Base-by-base conservation (phyloP, 306 rosid genomes). In the Acacia acuminata region DNA sequence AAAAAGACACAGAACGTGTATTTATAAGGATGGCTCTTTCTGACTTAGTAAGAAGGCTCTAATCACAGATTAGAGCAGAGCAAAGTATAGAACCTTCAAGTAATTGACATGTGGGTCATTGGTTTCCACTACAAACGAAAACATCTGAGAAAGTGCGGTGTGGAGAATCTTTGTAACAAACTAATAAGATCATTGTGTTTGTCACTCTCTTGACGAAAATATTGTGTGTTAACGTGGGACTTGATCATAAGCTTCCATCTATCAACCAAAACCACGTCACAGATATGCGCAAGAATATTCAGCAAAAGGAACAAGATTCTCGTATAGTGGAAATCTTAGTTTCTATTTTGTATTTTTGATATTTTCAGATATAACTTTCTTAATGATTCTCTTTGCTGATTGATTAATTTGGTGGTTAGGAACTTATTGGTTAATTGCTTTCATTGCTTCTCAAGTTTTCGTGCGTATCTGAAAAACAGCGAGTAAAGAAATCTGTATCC, bases 251-350 rank as follows among this genome's bases (percentile, higher is more conserved):
- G 72, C 65, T 71, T 30, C 19, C 11, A 84, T 77, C 69, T 13
- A 63, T 80, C 58, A n/a, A 71, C 64, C 72, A 69, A 42, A 61
- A 38, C 63, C 88, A 79, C 84, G 38, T 61, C 11, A 61, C 32
- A 24, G 17, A 22, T 24, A 11, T 20, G 67, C n/a, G 27, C 60
- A 61, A 75, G 71, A 36, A 20, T 32, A 60, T 43, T 74, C 55
- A 13, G 45, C 17, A 64, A 42, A 42, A 63, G 73, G 85, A 65
- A 85, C 77, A 85, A 77, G 88, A 82, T 82, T 85, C 88, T 82
- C 34, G 66, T 70, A 45, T 53, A 45, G 73, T 61, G 83, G 73
- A 55, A 63, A 36, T 73, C 75, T 74, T 14, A n/a, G 44, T 77
- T 78, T 56, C 47, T 71, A 75, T 48, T 32, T 30, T 72, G 63